These are phyloP conservation scores for Sisymbrium irio DNA, from an alignment of 345 rosid genomes.

Conservation along the genomic window DNA sequence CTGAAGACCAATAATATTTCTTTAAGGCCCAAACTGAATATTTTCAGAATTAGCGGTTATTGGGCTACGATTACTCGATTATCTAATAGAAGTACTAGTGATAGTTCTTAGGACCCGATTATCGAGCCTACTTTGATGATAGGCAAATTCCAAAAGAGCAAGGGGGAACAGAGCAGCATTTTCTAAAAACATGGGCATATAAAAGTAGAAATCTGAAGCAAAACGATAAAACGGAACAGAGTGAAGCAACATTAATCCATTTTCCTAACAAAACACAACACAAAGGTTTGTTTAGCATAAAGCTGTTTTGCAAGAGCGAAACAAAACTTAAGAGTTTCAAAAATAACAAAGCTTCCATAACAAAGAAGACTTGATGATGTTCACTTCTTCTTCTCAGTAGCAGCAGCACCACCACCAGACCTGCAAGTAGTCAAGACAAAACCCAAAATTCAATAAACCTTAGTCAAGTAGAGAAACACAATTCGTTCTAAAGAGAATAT, in stretches of 20 bases:
- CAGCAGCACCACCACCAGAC: conserved; percentile 36
- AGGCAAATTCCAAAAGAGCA: not conserved
- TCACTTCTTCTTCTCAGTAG: conserved; percentile 38
- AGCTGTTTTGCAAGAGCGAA: not conserved
- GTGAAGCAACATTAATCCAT: conserved; percentile 7
- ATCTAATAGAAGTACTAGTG: too few relatives aligned
- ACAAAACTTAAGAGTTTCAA: conserved; percentile 6
- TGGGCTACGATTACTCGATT: too few relatives aligned
- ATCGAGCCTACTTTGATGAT: not conserved
- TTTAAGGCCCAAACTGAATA: too few relatives aligned
- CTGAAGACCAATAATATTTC: not conserved
- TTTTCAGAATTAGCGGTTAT: too few relatives aligned
- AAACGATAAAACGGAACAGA: not conserved
- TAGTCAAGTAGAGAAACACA: not conserved
- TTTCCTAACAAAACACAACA: conserved; percentile 16
- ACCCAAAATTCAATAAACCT: not conserved
- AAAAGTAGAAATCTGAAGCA: not conserved
- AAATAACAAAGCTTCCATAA: conserved; percentile 19
- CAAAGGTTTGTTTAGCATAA: not conserved
- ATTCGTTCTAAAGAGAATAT: not conserved
- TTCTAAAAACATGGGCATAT: too few relatives aligned
- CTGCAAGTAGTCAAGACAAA: not conserved
- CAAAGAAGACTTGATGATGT: not conserved
- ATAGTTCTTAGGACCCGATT: too few relatives aligned
- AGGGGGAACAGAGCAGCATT: not conserved